Base-by-base conservation (phyloP, 192 early-diverging fungal genomes). In the Martensiomyces pterosporus region DNA sequence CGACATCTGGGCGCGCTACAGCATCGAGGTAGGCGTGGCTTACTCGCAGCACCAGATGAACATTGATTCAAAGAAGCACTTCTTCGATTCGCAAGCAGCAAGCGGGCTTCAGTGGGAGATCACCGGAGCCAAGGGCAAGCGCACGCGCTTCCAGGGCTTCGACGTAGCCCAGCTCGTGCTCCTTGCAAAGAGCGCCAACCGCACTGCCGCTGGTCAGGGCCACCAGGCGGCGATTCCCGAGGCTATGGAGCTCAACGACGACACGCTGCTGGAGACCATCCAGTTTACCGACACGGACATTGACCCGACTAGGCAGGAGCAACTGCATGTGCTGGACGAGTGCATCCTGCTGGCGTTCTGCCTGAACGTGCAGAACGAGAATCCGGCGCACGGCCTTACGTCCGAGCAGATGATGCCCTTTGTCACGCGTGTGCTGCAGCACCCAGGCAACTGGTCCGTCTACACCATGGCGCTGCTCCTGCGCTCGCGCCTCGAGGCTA, bases 361-460 rank as follows among this genome's bases (percentile, higher is more conserved):
- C 64, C 56, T 95, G 36, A 94, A 99, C 61, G 87, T 99, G 53
- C 90, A 92, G 46, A 96, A 96, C 75, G 88, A 86, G 22, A 99
- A 95, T 49, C 92, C 94, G 8, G 81, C 72, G 5, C 82, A 99
- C 50, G 97, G 93, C 24, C 75, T 99, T 18, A 99, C 97, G 6
- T 79, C 79, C 23, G 94, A 99, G 67, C 85, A 97, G 77, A 99
- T 99, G 97, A 67, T 82, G 32, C 93, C 97, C 15, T 99, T 88
- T 63, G 90, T 96, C 3, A 66, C 80, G 41, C 85, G 94, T 37
- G 92, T 97, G 7, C 67, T 97, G 35, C 86, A 90, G 52, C 89
- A 94, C 49, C 80, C 91, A 41, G 92, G 91, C 75, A 99, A 99
- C 76, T 99, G 94, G 94, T 91, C 89, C 64, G 89, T 99, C 13